A percentile compares a stretch with the other conserved stretches of the same genome.
Evolutionary conservation across 2,329 filamentous ascomycete species (phyloP).

Genomic region (Diatrype stigma): DNA sequence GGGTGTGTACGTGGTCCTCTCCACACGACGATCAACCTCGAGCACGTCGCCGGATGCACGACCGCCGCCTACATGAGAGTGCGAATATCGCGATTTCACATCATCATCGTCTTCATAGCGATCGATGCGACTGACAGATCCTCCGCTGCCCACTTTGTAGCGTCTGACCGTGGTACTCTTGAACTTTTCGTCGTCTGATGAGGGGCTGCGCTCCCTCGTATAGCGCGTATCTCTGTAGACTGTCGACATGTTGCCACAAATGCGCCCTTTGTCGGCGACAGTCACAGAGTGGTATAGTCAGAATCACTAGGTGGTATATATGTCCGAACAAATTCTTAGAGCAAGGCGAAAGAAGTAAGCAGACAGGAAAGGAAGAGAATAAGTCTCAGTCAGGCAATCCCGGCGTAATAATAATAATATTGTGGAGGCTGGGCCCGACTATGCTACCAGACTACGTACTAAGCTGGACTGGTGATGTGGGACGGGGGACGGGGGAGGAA

Average conservation of each 20-base stretch:
- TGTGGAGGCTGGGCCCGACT: neutral
- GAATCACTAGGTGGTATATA: neutral
- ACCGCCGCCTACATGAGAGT: conserved; percentile 15
- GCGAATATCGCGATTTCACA: conserved; percentile 20
- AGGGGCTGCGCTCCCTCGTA: conserved; percentile 24
- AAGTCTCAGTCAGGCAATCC: neutral
- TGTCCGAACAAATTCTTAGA: neutral
- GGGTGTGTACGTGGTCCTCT: conserved; percentile 35
- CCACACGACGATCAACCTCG: conserved; percentile 34
- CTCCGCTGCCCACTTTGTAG: conserved; percentile 28
- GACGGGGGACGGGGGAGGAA: neutral
- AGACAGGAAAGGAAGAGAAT: neutral
- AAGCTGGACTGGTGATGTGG: neutral
- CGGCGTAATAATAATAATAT: neutral
- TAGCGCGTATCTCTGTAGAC: conserved; percentile 28
- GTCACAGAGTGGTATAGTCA: conserved; percentile 11
- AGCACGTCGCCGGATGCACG: conserved; percentile 17
- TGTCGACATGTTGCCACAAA: conserved; percentile 19
- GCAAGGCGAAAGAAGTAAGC: neutral
- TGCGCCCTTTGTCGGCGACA: conserved; percentile 7
- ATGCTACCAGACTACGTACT: too few relatives aligned
- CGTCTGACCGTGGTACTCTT: conserved; percentile 25
- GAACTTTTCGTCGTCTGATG: conserved; percentile 23
- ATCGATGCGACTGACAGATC: conserved; percentile 18
- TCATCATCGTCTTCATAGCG: conserved; percentile 23